Percentiles rank a stretch among this genome's conserved stretches.
These are phyloP conservation scores for Drechslerella dactyloides DNA, from an alignment of 2,329 filamentous ascomycete genomes.

Conservation along the genomic window DNA sequence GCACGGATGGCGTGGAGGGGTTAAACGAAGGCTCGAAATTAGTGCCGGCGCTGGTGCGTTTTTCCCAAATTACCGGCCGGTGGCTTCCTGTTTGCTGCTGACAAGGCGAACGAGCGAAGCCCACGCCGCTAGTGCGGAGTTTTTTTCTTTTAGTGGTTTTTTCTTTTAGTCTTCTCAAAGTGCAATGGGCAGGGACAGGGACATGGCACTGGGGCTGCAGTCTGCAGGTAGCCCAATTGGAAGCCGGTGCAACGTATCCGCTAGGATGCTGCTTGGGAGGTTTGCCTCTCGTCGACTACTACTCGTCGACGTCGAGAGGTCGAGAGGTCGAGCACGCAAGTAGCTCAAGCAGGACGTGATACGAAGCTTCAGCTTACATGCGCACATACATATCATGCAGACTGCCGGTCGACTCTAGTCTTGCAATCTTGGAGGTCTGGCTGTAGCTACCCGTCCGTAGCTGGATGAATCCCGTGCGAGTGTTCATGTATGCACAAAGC, in stretches of 20 bases:
- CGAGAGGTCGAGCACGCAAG: too few relatives aligned
- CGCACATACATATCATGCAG: neutral
- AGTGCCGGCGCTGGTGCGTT: neutral
- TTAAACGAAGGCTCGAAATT: constrained; percentile 13
- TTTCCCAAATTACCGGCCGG: neutral
- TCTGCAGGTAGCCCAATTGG: neutral
- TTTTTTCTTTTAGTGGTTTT: neutral
- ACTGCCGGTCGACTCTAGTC: neutral
- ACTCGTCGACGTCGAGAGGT: too few relatives aligned
- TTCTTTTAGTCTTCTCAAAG: neutral
- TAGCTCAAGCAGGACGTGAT: too few relatives aligned
- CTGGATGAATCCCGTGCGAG: constrained; percentile 1
- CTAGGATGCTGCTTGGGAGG: too few relatives aligned
- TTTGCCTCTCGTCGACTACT: too few relatives aligned
- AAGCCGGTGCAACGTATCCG: neutral
- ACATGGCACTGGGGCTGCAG: too few relatives aligned
- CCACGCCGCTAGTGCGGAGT: neutral
- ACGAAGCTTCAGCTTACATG: too few relatives aligned
- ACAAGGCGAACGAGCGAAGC: neutral
- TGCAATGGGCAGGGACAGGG: neutral
- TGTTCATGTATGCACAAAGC: neutral
- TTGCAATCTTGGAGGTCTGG: neutral
- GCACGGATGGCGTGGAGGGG: constrained; percentile 27
- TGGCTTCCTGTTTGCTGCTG: neutral
- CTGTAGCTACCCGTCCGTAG: neutral